phyloP scores from a whole-genome alignment of 345 rosid genomes.

The Dovyalis caffra region DNA sequence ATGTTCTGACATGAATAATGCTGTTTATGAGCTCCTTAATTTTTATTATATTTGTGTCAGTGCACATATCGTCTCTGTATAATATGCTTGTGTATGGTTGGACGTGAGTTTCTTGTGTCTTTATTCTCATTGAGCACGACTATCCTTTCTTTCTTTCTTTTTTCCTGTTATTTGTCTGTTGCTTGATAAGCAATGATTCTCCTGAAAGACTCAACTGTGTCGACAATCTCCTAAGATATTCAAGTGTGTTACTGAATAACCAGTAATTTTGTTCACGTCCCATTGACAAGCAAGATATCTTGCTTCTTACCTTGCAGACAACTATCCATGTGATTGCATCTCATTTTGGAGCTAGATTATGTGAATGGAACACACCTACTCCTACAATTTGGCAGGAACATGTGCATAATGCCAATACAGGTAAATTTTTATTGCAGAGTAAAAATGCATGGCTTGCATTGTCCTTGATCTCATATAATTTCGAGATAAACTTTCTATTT shows the following conservation, averaged over 20 bases:
- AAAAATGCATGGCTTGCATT: background rate
- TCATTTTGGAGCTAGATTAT: constrained; percentile 62
- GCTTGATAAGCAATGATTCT: background rate
- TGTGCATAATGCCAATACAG: constrained; percentile 60
- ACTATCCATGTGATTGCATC: constrained; percentile 70
- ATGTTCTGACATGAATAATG: background rate
- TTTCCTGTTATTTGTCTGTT: background rate
- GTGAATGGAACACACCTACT: constrained; percentile 92
- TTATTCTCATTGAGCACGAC: too few relatives aligned
- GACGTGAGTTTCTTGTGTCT: background rate
- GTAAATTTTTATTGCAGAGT: constrained; percentile 30
- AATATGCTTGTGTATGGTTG: background rate
- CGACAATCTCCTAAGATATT: background rate
- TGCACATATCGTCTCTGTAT: too few relatives aligned
- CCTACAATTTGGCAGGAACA: constrained; percentile 96
- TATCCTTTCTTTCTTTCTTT: too few relatives aligned
- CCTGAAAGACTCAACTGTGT: background rate
- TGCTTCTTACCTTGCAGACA: constrained; percentile 40
- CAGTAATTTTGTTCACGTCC: background rate
- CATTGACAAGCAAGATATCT: background rate
- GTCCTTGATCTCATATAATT: background rate
- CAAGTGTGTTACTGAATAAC: background rate
- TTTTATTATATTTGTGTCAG: too few relatives aligned
- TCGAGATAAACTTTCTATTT: background rate
- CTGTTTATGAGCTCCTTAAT: background rate